These are phyloP conservation scores for Vaccinium myrtillus DNA, from an alignment of 148 eudicot species.

Conservation along the genomic window DNA sequence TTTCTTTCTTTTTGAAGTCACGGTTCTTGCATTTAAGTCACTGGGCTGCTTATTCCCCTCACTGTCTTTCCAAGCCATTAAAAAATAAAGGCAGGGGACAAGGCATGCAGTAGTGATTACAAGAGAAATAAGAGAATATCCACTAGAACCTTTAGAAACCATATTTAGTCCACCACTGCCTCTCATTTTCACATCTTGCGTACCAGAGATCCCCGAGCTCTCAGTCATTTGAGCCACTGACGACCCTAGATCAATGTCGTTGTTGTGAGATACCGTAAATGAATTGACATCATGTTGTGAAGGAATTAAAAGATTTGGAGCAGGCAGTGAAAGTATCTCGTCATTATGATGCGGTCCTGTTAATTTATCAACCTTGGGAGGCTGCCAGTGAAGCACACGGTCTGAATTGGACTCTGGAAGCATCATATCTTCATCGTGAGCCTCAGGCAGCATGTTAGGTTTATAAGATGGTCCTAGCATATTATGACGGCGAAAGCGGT, in stretches of 20 bases:
- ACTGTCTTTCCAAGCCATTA: slow-evolving; percentile 21
- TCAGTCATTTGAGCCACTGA: slow-evolving; percentile 21
- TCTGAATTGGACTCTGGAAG: slow-evolving; percentile 32
- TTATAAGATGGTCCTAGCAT: slow-evolving; percentile 42
- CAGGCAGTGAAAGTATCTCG: slow-evolving; percentile 22
- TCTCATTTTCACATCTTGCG: slow-evolving; percentile 21
- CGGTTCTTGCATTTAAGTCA: slow-evolving; percentile 31
- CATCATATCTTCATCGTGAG: slow-evolving; percentile 32
- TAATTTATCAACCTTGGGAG: slow-evolving; percentile 28
- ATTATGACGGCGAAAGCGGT: slow-evolving; percentile 52
- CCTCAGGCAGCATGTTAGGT: slow-evolving; percentile 37
- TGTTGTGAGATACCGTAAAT: slow-evolving; percentile 19
- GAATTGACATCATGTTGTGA: slow-evolving; percentile 16
- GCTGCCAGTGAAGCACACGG: slow-evolving; percentile 28
- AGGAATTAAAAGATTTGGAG: slow-evolving; percentile 25
- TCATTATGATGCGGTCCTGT: slow-evolving; percentile 26
- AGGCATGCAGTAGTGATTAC: slow-evolving; percentile 31
- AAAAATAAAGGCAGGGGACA: slow-evolving; percentile 19
- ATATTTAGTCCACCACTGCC: slow-evolving; percentile 21
- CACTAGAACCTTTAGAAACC: slow-evolving; percentile 22
- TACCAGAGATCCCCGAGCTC: neutral
- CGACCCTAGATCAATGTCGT: slow-evolving; percentile 12
- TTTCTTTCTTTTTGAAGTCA: slow-evolving; percentile 55
- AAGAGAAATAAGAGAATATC: slow-evolving; percentile 30
- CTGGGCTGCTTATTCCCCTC: slow-evolving; percentile 26